Evolutionary conservation across 164 flowering plant genomes (phyloP), one percentile per base, ranked within the genome.

Genomic region (Dillenia suffruticosa): DNA sequence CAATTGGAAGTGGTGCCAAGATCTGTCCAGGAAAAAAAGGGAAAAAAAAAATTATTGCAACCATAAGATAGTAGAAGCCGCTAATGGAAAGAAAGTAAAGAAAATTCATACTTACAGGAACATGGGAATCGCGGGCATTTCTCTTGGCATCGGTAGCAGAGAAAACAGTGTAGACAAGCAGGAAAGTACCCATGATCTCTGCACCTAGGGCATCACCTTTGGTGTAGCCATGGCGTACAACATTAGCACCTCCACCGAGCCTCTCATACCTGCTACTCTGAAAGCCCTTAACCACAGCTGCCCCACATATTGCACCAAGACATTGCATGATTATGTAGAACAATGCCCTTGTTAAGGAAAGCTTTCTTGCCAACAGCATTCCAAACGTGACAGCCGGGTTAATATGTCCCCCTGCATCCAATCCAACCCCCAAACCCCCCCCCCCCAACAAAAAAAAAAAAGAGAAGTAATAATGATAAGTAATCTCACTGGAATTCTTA

Each of bases 141-240:
- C 92, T 81, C 77, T 90, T 90, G 75, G 95, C 90, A 58, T 90
- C 95, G 12, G 97, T 88, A 61, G 94, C 96, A 0, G 96, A 89
- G 79, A 89, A 89, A 44, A 89, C 96, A 12, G 92, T 89, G 84
- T 86, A 87, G 60, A 89, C 96, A 22, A 89, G 92, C 12, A 89
- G 81, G n/a, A 89, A 89, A 51, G 96, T 87, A n/a, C 96, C 96
- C 2, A 89, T 59, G 32, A 89, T 89, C 76, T 90, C 96, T 24
- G 94, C 96, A 9, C 93, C 96, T 9, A 90, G 89, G 8, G 89
- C 95, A 22, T 67, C 79, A 3, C 95, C 97, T 65, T 84, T 88
- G 66, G 89, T 82, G 86, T 88, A 90, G 9, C 95, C 95, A 13
- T 12, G 74, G 48, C 51, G 58, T 0, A 90, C 89, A 7, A 44